A percentile compares a stretch with the other conserved stretches of the same genome.
Evolutionary conservation across 1,284 basidiomycete genomes (phyloP).

Genomic region (Heterobasidion parviporum): DNA sequence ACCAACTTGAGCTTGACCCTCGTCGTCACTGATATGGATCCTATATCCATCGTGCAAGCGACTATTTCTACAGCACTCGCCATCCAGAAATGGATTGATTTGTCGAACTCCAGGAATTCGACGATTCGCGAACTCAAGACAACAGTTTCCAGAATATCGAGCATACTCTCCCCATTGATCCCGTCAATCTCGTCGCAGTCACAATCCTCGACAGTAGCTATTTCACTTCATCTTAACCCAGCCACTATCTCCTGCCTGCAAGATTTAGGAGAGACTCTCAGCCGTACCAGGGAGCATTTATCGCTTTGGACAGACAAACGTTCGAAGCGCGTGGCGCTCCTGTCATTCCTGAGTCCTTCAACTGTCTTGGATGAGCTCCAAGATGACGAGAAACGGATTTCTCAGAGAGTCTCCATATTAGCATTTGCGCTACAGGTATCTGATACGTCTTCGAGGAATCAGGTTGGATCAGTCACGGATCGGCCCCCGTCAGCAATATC

Average conservation of each 20-base stretch:
- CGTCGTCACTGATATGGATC: not conserved
- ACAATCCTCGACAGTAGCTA: not conserved
- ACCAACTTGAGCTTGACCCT: no score
- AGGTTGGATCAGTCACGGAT: not conserved
- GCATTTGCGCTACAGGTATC: constrained; percentile 2
- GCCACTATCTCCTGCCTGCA: constrained; percentile 2
- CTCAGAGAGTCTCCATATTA: constrained; percentile 1
- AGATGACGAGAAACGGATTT: constrained; percentile 3
- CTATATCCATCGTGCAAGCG: not conserved
- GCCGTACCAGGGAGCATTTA: constrained; percentile 4
- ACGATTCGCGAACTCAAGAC: not conserved
- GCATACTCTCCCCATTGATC: constrained; percentile 1
- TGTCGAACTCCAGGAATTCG: not conserved
- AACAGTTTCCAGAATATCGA: constrained; percentile 1
- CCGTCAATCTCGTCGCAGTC: not conserved
- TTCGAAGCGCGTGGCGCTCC: not conserved
- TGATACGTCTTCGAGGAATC: not conserved
- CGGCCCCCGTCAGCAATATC: not conserved
- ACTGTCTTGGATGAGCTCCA: not conserved
- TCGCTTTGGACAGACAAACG: constrained; percentile 1
- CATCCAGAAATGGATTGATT: constrained; percentile 1
- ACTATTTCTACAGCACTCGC: constrained; percentile 3
- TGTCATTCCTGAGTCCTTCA: constrained; percentile 3
- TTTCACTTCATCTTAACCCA: not conserved
- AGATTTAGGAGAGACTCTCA: constrained; percentile 6